Base-by-base conservation (phyloP, 2,329 filamentous ascomycete genomes). In the Trichoderma sp. region DNA sequence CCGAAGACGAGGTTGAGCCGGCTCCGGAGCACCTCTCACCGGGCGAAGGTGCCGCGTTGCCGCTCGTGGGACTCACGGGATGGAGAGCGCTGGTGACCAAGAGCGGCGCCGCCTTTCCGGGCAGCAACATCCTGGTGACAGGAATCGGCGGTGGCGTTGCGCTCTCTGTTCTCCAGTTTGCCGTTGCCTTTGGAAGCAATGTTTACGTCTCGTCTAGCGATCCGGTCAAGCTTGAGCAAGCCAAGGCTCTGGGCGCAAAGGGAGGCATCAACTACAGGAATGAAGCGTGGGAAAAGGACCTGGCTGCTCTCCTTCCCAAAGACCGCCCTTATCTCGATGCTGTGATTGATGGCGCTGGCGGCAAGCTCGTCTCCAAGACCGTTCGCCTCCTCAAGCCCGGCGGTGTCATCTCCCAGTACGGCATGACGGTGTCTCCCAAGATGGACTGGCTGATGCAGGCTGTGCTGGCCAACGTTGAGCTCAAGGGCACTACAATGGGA, bases 111-210 rank as follows among this genome's bases (percentile, higher is more conserved):
- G 89, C 89, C 7, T 85, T 86, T 75, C 84, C 85, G 0, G 94
- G 94, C 3, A 86, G 90, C 77, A 97, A 97, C 81, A 88, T 98
- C 4, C 86, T 98, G 38, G 85, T 98, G 59, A 98, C 96, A 5
- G 96, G 96, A 0, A 97, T 98, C 83, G 96, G 96, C 0, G 96
- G 96, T 45, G 96, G 96, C 60, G 96, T 98, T 1, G 96, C 96
- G 41, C 86, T 98, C 74, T 92, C 94, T 86, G 93, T 90, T 6
- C 86, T 98, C 79, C 89, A 94, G 83, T 97, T 97, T 84, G 95
- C 91, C 12, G 91, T 92, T 14, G 94, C 91, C 11, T 85, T 91
- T 78, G 94, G 95, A 50, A 91, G 92, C 80, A 91, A 92, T 82
- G 93, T 96, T n/a, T 97, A 89, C 81, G 95, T 98, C 74, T 96